A percentile compares a stretch with the other conserved stretches of the same genome.
Evolutionary conservation across 805 yeast genomes (phyloP).

Genomic region (Cyberlindnera amylophila): DNA sequence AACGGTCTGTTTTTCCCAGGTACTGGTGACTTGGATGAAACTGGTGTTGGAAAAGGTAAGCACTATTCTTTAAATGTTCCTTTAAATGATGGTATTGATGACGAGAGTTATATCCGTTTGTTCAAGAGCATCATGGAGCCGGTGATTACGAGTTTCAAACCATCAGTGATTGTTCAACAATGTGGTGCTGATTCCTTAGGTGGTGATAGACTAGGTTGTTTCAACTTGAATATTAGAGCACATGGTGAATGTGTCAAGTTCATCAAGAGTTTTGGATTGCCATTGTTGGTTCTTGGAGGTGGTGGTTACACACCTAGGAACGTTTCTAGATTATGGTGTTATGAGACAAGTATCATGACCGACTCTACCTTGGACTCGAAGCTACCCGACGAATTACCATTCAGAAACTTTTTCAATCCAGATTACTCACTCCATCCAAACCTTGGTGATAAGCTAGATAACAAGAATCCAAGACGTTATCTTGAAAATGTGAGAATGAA

Average conservation of each 20-base stretch:
- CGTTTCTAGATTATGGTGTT: constrained; percentile 93
- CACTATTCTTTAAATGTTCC: constrained; percentile 90
- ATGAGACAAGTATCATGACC: constrained; percentile 79
- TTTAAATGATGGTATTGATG: constrained; percentile 91
- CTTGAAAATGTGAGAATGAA: constrained; percentile 75
- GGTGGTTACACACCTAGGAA: constrained; percentile 98
- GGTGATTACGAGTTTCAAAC: constrained; percentile 86
- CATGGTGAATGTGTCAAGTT: constrained; percentile 94
- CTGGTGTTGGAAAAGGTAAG: constrained; percentile 85
- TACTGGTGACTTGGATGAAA: constrained; percentile 88
- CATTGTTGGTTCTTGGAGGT: constrained; percentile 90
- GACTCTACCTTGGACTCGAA: constrained; percentile 60
- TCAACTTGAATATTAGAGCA: constrained; percentile 85
- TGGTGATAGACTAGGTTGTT: constrained; percentile 90
- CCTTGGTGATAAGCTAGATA: constrained; percentile 75
- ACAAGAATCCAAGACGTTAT: constrained; percentile 78
- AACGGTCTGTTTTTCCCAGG: constrained; percentile 96
- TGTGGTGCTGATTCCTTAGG: constrained; percentile 97
- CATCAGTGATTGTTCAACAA: constrained; percentile 90
- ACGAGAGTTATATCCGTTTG: constrained; percentile 70
- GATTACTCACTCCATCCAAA: constrained; percentile 87
- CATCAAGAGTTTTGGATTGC: constrained; percentile 84
- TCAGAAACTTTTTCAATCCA: constrained; percentile 64
- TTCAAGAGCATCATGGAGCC: constrained; percentile 87
- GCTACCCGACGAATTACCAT: constrained; percentile 53